A percentile compares a stretch with the other conserved stretches of the same genome.
These are phyloP conservation scores for Russula lepida DNA, from an alignment of 768 basidiomycete genomes.

Conservation along the genomic window DNA sequence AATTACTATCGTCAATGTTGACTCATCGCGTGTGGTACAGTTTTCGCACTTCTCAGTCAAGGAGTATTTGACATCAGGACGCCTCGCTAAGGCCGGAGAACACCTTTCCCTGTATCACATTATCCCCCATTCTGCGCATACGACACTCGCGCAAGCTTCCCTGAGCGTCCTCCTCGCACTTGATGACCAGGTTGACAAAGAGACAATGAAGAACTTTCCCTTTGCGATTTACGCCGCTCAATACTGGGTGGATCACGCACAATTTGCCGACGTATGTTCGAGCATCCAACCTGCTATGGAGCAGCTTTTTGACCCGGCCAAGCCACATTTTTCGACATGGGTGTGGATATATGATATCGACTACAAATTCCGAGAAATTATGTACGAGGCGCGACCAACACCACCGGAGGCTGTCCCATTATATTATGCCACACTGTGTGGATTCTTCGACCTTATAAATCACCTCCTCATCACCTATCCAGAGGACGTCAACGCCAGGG, in stretches of 20 bases:
- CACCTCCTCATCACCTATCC: neutral
- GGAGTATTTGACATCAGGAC: neutral
- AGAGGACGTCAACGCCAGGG: neutral
- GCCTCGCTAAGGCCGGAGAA: neutral
- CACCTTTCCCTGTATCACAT: neutral
- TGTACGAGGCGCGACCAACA: neutral
- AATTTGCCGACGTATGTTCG: neutral
- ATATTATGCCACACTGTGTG: neutral
- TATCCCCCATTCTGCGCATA: neutral
- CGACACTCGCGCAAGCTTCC: neutral
- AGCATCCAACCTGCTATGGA: neutral
- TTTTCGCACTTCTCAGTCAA: neutral
- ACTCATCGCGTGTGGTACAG: neutral
- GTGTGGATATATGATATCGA: neutral
- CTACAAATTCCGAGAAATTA: neutral
- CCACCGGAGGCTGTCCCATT: neutral
- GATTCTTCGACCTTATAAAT: neutral
- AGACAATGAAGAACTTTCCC: neutral
- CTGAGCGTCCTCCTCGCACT: neutral
- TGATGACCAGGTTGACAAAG: neutral
- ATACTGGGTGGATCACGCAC: neutral
- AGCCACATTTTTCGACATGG: neutral
- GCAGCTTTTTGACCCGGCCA: neutral
- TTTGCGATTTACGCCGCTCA: neutral
- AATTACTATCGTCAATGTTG: neutral